phyloP scores from a whole-genome alignment of 2,329 filamentous ascomycete species.

The Ascochyta rabiei region DNA sequence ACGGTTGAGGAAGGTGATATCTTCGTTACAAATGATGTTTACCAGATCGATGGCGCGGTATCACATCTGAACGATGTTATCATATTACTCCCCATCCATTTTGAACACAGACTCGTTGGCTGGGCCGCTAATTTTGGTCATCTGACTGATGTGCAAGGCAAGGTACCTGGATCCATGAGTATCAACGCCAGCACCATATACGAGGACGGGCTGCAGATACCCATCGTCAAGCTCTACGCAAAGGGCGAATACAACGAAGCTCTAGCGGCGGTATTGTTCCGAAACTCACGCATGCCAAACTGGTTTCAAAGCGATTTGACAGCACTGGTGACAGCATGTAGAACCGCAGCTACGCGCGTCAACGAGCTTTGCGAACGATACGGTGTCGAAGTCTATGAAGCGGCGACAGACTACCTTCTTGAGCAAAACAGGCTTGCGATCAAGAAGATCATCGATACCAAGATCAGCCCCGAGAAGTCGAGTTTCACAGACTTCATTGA shows the following conservation, averaged over 20 bases:
- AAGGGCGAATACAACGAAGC: constrained; percentile 53
- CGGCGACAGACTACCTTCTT: constrained; percentile 54
- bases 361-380: constrained; percentile 55
- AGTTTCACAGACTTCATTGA: constrained; percentile 59
- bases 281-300: constrained; percentile 56
- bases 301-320: constrained; percentile 58
- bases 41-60: constrained; percentile 56
- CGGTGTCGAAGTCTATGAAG: constrained; percentile 53
- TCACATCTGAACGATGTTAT: constrained; percentile 59
- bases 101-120: constrained; percentile 53
- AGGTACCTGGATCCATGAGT: constrained; percentile 58
- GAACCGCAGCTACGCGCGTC: constrained; percentile 53
- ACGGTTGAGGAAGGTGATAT: constrained; percentile 58
- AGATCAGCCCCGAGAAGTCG: constrained; percentile 51
- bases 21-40: constrained; percentile 60
- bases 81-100: constrained; percentile 56
- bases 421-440: constrained; percentile 54
- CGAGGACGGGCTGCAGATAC: constrained; percentile 59
- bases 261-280: constrained; percentile 54
- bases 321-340: constrained; percentile 56
- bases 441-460: constrained; percentile 54
- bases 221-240: constrained; percentile 55
- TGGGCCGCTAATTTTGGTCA: constrained; percentile 60
- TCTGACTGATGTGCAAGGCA: constrained; percentile 53
- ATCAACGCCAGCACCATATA: constrained; percentile 56